Conservation (phyloP, 352 stramenopile genomes). For the Pythium folliculosum region DNA sequence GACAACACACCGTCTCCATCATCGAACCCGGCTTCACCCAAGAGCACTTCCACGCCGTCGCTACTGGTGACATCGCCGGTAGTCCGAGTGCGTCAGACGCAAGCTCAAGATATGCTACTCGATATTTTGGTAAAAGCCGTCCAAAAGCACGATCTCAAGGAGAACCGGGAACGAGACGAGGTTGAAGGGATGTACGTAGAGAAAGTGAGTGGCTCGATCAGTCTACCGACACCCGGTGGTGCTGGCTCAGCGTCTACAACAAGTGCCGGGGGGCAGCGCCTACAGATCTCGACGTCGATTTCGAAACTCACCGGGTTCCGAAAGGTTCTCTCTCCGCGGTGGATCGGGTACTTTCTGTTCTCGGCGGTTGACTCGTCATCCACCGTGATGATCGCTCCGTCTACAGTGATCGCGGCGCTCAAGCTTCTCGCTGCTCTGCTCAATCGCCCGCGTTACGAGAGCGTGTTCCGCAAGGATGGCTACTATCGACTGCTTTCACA, state of each 20-base stretch:
- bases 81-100: slow-evolving; percentile 35
- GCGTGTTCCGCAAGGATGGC: slow-evolving; percentile 60
- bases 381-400: slow-evolving; percentile 37
- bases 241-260: slow-evolving; percentile 13
- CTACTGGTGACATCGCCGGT: background rate
- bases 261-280: slow-evolving; percentile 27
- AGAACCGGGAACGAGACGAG: slow-evolving; percentile 52
- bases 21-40: slow-evolving; percentile 5
- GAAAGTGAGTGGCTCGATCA: background rate
- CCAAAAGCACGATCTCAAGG: slow-evolving; percentile 75
- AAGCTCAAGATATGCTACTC: slow-evolving; percentile 61
- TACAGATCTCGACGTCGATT: slow-evolving; percentile 45
- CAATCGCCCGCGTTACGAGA: slow-evolving; percentile 49
- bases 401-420: slow-evolving; percentile 54
- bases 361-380: slow-evolving; percentile 19
- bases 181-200: slow-evolving; percentile 28
- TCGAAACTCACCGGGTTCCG: slow-evolving; percentile 58
- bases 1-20: background rate
- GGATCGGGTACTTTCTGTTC: slow-evolving; percentile 72
- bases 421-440: slow-evolving; percentile 53
- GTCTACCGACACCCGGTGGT: slow-evolving; percentile 6
- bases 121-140: slow-evolving; percentile 68
- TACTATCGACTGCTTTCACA: slow-evolving; percentile 70
- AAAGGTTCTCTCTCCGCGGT: slow-evolving; percentile 58
- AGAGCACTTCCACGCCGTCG: slow-evolving; percentile 1